Percentiles rank a stretch among this genome's conserved stretches.
Conservation (phyloP, 2,329 filamentous ascomycete genomes). For the Cladosporium phlei region DNA sequence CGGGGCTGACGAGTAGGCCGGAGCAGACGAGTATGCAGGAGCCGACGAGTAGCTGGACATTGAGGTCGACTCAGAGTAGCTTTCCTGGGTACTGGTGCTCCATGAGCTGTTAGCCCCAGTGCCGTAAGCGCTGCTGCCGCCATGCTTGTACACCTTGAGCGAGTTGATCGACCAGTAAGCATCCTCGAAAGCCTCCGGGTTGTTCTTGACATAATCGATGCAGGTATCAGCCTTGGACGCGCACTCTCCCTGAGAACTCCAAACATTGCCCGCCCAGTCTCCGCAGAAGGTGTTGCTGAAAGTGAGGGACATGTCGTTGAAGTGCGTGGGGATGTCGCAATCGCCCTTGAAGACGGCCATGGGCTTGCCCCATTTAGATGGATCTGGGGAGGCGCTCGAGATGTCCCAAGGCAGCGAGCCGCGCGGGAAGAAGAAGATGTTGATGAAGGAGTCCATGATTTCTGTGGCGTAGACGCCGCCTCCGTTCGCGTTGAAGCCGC, state of each 20-base stretch:
- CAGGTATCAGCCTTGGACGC: constrained; percentile 31
- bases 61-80: neutral
- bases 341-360: constrained; percentile 56
- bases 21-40: too few species aligned
- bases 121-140: neutral
- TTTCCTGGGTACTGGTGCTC: neutral
- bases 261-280: constrained; percentile 35
- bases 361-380: constrained; percentile 59
- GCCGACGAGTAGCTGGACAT: too few species aligned
- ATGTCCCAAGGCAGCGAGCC: constrained; percentile 39
- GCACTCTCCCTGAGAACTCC: constrained; percentile 26
- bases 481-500: constrained; percentile 42
- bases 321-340: constrained; percentile 34
- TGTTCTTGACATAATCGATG: constrained; percentile 30
- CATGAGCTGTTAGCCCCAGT: neutral
- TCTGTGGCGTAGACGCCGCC: constrained; percentile 36
- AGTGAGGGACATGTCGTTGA: constrained; percentile 41
- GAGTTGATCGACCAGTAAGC: constrained; percentile 41
- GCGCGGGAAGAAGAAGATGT: constrained; percentile 35
- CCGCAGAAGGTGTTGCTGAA: constrained; percentile 61
- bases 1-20: too few species aligned
- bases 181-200: constrained; percentile 33
- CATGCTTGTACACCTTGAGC: constrained; percentile 35
- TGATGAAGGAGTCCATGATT: constrained; percentile 28
- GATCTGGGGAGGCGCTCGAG: constrained; percentile 47